phyloP scores from a whole-genome alignment of 208 protist genomes.

The Leishmania braziliensis region DNA sequence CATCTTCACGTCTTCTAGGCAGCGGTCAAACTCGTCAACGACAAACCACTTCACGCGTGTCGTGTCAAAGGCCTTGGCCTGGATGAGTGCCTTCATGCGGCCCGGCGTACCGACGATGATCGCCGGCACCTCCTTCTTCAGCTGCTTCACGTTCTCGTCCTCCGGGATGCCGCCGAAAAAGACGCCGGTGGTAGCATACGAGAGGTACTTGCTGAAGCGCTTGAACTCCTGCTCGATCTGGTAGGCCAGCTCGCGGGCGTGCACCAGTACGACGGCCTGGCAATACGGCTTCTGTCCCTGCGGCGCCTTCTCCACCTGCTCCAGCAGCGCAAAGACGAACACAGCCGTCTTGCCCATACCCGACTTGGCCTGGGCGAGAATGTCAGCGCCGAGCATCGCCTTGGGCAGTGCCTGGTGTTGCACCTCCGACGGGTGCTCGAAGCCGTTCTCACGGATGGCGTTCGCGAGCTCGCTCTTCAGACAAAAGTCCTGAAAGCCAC shows the following conservation, averaged over 20 bases:
- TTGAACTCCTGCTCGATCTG: slow-evolving; percentile 99
- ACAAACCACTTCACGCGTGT: slow-evolving; percentile 98
- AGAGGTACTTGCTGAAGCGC: slow-evolving; percentile 97
- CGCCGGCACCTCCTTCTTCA: slow-evolving; percentile 92
- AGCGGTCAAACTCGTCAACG: slow-evolving; percentile 99
- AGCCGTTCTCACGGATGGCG: slow-evolving; percentile 96
- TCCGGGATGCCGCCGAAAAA: slow-evolving; percentile 98
- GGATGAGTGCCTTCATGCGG: slow-evolving; percentile 93
- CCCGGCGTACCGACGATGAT: slow-evolving; percentile 99
- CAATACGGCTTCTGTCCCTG: slow-evolving; percentile 85
- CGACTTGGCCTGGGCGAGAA: slow-evolving; percentile 99
- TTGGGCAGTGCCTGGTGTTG: slow-evolving; percentile 99
- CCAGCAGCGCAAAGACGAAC: slow-evolving; percentile 98
- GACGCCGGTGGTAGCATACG: slow-evolving; percentile 92
- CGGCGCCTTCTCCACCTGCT: slow-evolving; percentile 95
- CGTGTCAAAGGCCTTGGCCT: slow-evolving; percentile 93
- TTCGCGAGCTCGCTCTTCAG: slow-evolving; percentile 98
- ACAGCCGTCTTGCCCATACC: slow-evolving; percentile 99
- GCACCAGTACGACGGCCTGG: slow-evolving; percentile 94
- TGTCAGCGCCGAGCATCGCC: slow-evolving; percentile 97
- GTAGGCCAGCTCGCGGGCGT: slow-evolving; percentile 99
- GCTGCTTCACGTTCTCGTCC: slow-evolving; percentile 84
- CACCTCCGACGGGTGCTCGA: slow-evolving; percentile 95
- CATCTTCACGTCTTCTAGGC: slow-evolving; percentile 96
- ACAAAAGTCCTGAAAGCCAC: slow-evolving; percentile 99